Evolutionary conservation across 2,329 filamentous ascomycete species (phyloP), one percentile per base, ranked within the genome.

Genomic region (Arthrobotrys iridis): DNA sequence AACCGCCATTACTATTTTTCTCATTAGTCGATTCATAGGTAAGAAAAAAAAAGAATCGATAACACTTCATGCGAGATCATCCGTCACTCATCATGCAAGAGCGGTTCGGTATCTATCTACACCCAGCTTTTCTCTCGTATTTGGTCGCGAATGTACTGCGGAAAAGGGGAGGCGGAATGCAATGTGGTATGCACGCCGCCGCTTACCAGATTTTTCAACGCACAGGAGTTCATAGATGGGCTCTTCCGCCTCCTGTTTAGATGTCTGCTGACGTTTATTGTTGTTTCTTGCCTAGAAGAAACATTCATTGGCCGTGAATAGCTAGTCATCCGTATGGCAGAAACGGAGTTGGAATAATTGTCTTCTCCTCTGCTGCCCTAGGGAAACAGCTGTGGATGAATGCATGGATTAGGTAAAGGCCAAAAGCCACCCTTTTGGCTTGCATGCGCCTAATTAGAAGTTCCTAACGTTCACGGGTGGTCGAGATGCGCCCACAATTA

Each of bases 31-130:
- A 41, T 66, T 15, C 41, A 48, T 65, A 46, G 59, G 22, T 30
- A 24, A 60, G 26, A 30, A 45, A 57, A 55, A 60, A 33, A 30
- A 33, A 33, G 28, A 55, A 55, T 67, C 45, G 63, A 68, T 55
- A 63, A 35, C 55, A 45, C 41, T 68, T 57, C 37, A 63, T 68
- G 71, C 71, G 33, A 75, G 71, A 75, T 75, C 71, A 65, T 58
- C 71, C 18, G 71, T 75, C 57, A 67, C 71, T 75, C 71, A 55
- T 66, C 62, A 75, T 75, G 71, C 71, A 75, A 11, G 71, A 64
- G 48, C 52, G 57, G 46, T 58, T 33, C 46, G 62, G 35, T 63
- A 59, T 63, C 63, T 67, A 63, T 63, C 63, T 67, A 63, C 71
- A 63, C 30, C 20, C 22, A 28, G 7, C 37, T 28, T 45, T 30